Base-by-base conservation (phyloP, 2,329 filamentous ascomycete genomes). In the Monascus ruber region DNA sequence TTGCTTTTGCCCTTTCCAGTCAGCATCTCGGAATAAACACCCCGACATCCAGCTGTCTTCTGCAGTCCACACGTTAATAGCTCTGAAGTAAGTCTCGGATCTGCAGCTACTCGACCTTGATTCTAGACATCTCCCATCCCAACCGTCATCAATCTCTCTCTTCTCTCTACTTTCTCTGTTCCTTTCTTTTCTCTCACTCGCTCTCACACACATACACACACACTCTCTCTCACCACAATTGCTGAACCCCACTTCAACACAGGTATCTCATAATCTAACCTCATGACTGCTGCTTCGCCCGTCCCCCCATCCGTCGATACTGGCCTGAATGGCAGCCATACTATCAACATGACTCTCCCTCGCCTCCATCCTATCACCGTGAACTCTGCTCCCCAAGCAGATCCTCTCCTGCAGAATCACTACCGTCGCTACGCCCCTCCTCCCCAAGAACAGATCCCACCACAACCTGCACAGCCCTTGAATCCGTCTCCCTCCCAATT, bases 351-450 rank as follows among this genome's bases (percentile, higher is more conserved):
- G 46, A 51, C 47, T 41, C 49, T 62, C 8, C 58, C 59, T 34
- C 59, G 60, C 33, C 63, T 63, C 35, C 60, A 63, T 39, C 59
- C 60, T 36, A 63, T 63, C 47, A 60, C 60, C 39, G 63, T 63
- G 51, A 63, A 63, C 37, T 59, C 60, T 7, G 57, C 56, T 37
- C 55, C 53, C 26, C 46, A 51, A 39, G 52, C 55, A 31, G 54
- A 60, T 5, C 50, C 58, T 36, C 52, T 55, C 44, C 50, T 60
- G 35, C 54, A 58, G 31, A 54, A 49, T 39, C 58, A 54, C 43
- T 61, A 52, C 35, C 55, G 54, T 41, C 54, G 47, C 33, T 62
- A 50, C 41, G 51, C 48, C 28, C 55, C 53, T 31, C 55, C 52
- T 26, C 46, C 49, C 49, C 56, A 55, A 43, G 55, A 58, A 31